Conservation (phyloP, 2,329 filamentous ascomycete genomes). For the Pleoardoris graminearum region DNA sequence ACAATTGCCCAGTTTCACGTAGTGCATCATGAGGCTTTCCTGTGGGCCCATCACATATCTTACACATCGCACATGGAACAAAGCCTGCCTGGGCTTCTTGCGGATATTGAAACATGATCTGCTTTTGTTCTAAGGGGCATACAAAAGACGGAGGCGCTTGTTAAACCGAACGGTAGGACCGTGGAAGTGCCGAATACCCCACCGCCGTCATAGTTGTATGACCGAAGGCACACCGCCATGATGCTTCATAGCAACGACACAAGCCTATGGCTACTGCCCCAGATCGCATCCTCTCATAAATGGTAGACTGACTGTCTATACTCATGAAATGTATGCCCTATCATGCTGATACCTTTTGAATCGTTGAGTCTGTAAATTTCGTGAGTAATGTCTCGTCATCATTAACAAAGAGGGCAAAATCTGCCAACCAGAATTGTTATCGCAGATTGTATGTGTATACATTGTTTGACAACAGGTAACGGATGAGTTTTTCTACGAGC, state of each 20-base stretch:
- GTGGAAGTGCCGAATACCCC: background rate
- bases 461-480: no score
- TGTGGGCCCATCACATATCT: background rate
- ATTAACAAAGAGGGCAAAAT: no score
- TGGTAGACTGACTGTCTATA: no score
- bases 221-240: no score
- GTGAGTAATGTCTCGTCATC: no score
- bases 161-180: background rate
- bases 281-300: no score
- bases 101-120: slow-evolving; percentile 4
- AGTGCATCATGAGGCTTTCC: background rate
- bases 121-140: background rate
- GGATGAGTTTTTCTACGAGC: no score
- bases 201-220: background rate
- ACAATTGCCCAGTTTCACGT: background rate
- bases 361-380: no score
- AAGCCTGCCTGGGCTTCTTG: background rate
- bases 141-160: background rate
- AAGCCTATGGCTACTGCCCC: background rate
- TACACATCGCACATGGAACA: background rate
- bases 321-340: no score
- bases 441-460: no score
- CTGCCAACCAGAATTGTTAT: no score
- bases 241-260: background rate
- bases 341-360: no score